phyloP scores from a whole-genome alignment of 768 basidiomycete genomes.

The Boletus sp. region DNA sequence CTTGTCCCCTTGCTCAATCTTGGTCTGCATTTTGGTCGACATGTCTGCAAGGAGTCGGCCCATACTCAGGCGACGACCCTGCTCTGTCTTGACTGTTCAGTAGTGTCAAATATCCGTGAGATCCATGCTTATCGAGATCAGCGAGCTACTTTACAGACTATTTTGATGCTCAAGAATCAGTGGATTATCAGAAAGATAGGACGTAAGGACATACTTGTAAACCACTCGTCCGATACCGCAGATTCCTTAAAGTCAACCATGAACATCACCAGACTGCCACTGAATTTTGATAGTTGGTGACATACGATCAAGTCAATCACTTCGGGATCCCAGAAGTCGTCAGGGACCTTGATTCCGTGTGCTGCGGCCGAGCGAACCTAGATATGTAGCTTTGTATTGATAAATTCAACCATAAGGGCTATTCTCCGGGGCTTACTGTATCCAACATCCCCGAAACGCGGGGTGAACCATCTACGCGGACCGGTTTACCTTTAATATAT shows the following conservation, averaged over 20 bases:
- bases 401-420: background rate
- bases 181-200: background rate
- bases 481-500: conserved; percentile 63
- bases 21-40: conserved; percentile 58
- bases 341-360: conserved; percentile 68
- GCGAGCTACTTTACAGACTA: conserved; percentile 24
- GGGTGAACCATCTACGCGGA: conserved; percentile 75
- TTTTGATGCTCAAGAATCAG: conserved; percentile 6
- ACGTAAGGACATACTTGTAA: conserved; percentile 44
- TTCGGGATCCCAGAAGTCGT: conserved; percentile 65
- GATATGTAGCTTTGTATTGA: background rate
- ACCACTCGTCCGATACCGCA: conserved; percentile 80
- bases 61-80: conserved; percentile 75
- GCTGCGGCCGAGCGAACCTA: conserved; percentile 68
- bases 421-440: conserved; percentile 44
- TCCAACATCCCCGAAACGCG: conserved; percentile 74
- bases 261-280: background rate
- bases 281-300: background rate
- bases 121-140: background rate
- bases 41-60: conserved; percentile 70
- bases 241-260: conserved; percentile 46
- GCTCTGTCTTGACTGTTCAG: conserved; percentile 62
- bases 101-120: conserved; percentile 10
- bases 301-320: conserved; percentile 59
- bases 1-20: conserved; percentile 42